Conservation (phyloP, 768 basidiomycete species). For the Pleurotus platypus region DNA sequence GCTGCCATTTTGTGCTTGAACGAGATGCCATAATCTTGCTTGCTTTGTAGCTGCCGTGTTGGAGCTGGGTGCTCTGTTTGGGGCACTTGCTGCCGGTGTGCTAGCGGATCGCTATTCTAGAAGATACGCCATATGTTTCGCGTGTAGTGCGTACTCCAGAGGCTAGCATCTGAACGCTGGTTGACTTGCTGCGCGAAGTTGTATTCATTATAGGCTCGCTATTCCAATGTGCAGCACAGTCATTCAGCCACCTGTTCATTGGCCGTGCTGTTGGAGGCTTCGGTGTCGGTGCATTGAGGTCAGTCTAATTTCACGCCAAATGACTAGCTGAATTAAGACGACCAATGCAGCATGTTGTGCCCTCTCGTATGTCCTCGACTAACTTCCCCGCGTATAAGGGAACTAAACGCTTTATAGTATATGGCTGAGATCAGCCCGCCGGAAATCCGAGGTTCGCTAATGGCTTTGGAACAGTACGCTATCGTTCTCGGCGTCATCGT, state of each 20-base stretch:
- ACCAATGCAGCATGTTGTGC: neutral
- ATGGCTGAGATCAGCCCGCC: constrained; percentile 85
- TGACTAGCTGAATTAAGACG: neutral
- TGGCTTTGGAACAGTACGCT: constrained; percentile 77
- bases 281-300: constrained; percentile 78
- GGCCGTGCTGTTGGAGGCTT: constrained; percentile 77
- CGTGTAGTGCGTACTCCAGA: constrained; percentile 52
- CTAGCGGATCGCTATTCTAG: constrained; percentile 68
- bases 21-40: neutral
- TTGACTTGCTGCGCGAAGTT: constrained; percentile 28
- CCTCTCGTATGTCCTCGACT: neutral
- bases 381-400: neutral
- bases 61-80: constrained; percentile 77
- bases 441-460: constrained; percentile 72
- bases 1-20: neutral
- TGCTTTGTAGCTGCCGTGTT: constrained; percentile 59
- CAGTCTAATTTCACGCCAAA: constrained; percentile 5
- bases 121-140: constrained; percentile 60
- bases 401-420: constrained; percentile 53
- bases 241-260: constrained; percentile 52
- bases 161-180: too few relatives aligned
- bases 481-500: constrained; percentile 81
- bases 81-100: constrained; percentile 64
- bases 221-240: constrained; percentile 61
- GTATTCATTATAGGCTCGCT: constrained; percentile 71